A percentile compares a stretch with the other conserved stretches of the same genome.
Evolutionary conservation across 371 early-diverging fungal species (phyloP).

Genomic region (Batrachochytrium dendrobatidis): DNA sequence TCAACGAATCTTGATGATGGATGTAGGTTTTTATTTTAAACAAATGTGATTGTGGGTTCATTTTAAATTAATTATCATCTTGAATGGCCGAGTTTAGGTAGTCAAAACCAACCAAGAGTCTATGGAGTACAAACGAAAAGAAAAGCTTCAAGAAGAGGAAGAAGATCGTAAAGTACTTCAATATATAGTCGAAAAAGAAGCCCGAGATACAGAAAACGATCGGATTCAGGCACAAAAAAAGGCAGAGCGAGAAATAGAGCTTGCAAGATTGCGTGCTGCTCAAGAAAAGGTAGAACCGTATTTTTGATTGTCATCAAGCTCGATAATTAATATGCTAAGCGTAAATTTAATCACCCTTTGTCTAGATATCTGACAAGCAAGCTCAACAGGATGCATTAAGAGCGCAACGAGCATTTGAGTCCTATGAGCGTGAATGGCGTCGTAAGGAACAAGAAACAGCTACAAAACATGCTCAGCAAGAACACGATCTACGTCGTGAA

Average conservation of each 20-base stretch:
- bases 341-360: not conserved
- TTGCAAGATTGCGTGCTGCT: conserved; percentile 43
- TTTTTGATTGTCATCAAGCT: not conserved
- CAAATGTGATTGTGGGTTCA: not conserved
- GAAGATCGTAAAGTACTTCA: conserved; percentile 44
- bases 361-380: conserved; percentile 42
- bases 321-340: not conserved
- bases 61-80: conserved; percentile 1
- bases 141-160: conserved; percentile 39
- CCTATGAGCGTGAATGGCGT: conserved; percentile 52
- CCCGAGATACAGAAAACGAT: conserved; percentile 42
- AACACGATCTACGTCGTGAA: conserved; percentile 35
- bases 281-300: conserved; percentile 36
- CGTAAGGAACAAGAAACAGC: conserved; percentile 40
- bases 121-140: conserved; percentile 29
- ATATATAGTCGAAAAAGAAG: conserved; percentile 47
- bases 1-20: conserved; percentile 35
- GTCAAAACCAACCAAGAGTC: conserved; percentile 43
- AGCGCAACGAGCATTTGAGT: conserved; percentile 43
- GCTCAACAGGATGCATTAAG: conserved; percentile 49
- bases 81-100: conserved; percentile 17
- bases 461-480: conserved; percentile 28
- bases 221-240: conserved; percentile 29
- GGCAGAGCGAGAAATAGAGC: conserved; percentile 43
- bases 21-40: conserved; percentile 12